phyloP scores from a whole-genome alignment of 2,329 filamentous ascomycete genomes.

The Trichophyton mentagrophytes region DNA sequence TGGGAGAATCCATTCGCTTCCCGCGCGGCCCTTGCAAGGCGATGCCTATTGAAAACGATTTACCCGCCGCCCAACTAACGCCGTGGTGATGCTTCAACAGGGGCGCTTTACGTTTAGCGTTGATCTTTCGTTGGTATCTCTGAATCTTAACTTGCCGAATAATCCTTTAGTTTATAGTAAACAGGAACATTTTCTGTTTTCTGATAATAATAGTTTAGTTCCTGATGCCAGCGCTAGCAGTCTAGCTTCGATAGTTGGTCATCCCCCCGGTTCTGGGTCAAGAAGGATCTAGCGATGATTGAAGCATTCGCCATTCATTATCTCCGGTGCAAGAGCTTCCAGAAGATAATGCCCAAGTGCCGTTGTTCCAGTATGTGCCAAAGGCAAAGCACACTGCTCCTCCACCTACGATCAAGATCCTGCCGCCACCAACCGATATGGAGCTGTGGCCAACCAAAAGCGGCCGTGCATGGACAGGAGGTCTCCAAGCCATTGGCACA shows the following conservation, averaged over 20 bases:
- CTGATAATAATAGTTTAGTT: background rate
- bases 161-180: background rate
- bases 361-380: slow-evolving; percentile 69
- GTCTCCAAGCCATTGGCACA: slow-evolving; percentile 11
- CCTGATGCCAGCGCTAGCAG: background rate
- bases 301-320: slow-evolving; percentile 25
- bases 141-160: background rate
- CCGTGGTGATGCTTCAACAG: background rate
- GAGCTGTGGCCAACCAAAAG: slow-evolving; percentile 59
- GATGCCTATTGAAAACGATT: background rate
- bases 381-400: slow-evolving; percentile 86
- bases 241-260: background rate
- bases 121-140: background rate
- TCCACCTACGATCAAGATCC: slow-evolving; percentile 57
- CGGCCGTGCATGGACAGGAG: slow-evolving; percentile 38
- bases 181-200: background rate
- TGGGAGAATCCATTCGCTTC: background rate
- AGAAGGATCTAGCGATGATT: slow-evolving; percentile 5
- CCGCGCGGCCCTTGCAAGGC: background rate
- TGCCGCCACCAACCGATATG: slow-evolving; percentile 34
- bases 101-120: background rate
- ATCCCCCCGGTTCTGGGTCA: slow-evolving; percentile 13
- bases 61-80: background rate
- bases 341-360: slow-evolving; percentile 37
- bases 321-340: slow-evolving; percentile 13